Base-by-base conservation (phyloP, 1,139 yeast genomes). In the Torulaspora globosa region DNA sequence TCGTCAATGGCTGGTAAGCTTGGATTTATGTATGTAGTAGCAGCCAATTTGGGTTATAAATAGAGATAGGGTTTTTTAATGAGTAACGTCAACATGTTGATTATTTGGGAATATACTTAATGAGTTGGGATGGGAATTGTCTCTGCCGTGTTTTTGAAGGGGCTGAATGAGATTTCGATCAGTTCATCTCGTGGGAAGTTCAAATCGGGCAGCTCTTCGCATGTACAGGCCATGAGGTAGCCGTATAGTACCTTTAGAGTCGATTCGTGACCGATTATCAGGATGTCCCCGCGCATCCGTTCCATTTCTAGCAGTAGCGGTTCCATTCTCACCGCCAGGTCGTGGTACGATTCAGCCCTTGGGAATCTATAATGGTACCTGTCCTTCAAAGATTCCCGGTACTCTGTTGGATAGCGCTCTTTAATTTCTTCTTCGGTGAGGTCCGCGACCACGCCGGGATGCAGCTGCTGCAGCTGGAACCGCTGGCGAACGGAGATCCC, bases 311-410 rank as follows among this genome's bases (percentile, higher is more conserved):
- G 73, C 51, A 92, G 80, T 51, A 92, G 73, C 0, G 98, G 96
- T 67, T 94, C 98, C 68, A 94, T 79, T 56, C 96, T 82, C 36
- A 92, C 84, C 0, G 98, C 97, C 48, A 94, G 74, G 66, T 92
- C 98, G 66, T 92, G 98, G 63, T 89, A 92, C 46, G 95, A 86
- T 67, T 92, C 99, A 0, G 95, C 88, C 46, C 97, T 75, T 6
- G 96, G 88, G 64, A 80, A 92, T 49, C 98, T 74, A 65, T 85
- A 92, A 65, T 92, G 97, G 63, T 92, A 94, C 2, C 96, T 96
- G 64, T 90, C 97, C 51, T 73, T 70, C 46, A 70, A 51, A 60
- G 80, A 86, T 57, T 78, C 82, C 48, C 72, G 74, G 60, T 75
- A 85, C 56, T 89, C 97, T 2, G 71, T 75, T 0, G 96, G 95